A percentile compares a stretch with the other conserved stretches of the same genome.
Conservation (phyloP, 805 yeast species). For the Lipomyces chichibuensis region DNA sequence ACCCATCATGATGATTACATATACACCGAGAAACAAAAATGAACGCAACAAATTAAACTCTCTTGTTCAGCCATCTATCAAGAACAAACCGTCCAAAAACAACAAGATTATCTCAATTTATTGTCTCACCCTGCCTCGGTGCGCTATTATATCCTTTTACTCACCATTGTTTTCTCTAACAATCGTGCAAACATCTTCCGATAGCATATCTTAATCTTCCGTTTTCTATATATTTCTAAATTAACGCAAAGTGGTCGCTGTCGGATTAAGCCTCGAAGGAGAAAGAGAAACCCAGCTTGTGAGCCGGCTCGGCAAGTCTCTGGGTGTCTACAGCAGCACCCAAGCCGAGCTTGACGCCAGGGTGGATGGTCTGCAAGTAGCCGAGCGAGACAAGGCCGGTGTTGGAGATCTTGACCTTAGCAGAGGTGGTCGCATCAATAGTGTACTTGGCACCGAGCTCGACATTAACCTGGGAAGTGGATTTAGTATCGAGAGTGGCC, state of each 20-base stretch:
- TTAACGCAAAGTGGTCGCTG: background rate
- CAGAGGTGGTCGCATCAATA: slow-evolving; percentile 83
- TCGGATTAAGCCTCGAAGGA: slow-evolving; percentile 78
- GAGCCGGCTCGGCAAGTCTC: slow-evolving; percentile 93
- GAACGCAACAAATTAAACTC: background rate
- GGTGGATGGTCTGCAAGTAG: slow-evolving; percentile 92
- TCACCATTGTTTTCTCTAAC: background rate
- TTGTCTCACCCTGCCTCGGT: background rate
- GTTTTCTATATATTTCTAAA: background rate
- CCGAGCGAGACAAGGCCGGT: slow-evolving; percentile 92
- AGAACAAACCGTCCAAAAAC: background rate
- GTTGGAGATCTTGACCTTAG: slow-evolving; percentile 96
- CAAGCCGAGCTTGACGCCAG: slow-evolving; percentile 94
- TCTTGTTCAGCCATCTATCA: background rate
- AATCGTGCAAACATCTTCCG: background rate
- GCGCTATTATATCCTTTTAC: background rate
- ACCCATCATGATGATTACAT: background rate
- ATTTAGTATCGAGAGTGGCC: slow-evolving; percentile 89
- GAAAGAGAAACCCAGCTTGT: slow-evolving; percentile 94
- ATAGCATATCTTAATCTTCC: background rate
- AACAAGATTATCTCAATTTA: background rate
- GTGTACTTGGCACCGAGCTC: slow-evolving; percentile 96
- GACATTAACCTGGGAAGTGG: slow-evolving; percentile 78
- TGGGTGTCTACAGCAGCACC: slow-evolving; percentile 97
- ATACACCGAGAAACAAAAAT: background rate